Conservation (phyloP, 2,329 filamentous ascomycete species). For the Epichloe hybrida region DNA sequence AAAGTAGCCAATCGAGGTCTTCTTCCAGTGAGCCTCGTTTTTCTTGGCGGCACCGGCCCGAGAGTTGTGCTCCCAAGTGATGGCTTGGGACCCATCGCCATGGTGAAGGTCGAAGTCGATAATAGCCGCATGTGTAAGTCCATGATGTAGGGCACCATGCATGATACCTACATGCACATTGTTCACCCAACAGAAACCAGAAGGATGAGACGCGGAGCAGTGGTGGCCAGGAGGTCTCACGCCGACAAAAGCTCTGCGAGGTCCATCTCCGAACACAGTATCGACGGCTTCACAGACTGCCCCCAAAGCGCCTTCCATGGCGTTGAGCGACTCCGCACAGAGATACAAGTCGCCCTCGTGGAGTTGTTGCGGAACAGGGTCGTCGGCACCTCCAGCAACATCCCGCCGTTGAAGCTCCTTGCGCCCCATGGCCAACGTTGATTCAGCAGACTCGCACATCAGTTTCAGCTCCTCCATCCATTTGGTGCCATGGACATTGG, state of each 20-base stretch:
- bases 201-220: slow-evolving; percentile 78
- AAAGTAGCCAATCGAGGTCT: slow-evolving; percentile 85
- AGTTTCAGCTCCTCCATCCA: slow-evolving; percentile 88
- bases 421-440: slow-evolving; percentile 60
- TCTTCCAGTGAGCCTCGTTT: slow-evolving; percentile 65
- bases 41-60: slow-evolving; percentile 49
- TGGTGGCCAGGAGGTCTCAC: slow-evolving; percentile 92
- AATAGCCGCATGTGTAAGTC: slow-evolving; percentile 84
- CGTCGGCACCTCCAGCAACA: slow-evolving; percentile 37
- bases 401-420: slow-evolving; percentile 65
- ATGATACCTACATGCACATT: slow-evolving; percentile 96
- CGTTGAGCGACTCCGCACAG: slow-evolving; percentile 70
- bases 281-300: slow-evolving; percentile 92
- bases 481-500: slow-evolving; percentile 76
- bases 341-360: slow-evolving; percentile 89
- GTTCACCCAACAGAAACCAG: slow-evolving; percentile 97
- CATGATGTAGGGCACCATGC: slow-evolving; percentile 71
- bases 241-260: slow-evolving; percentile 75
- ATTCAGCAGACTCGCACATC: slow-evolving; percentile 72
- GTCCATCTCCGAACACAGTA: slow-evolving; percentile 54
- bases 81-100: slow-evolving; percentile 88
- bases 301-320: slow-evolving; percentile 81
- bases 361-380: slow-evolving; percentile 40
- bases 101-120: slow-evolving; percentile 88
- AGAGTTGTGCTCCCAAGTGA: slow-evolving; percentile 81